These are phyloP conservation scores for Aspergillus ruber DNA, from an alignment of 2,329 filamentous ascomycete genomes.

Conservation along the genomic window DNA sequence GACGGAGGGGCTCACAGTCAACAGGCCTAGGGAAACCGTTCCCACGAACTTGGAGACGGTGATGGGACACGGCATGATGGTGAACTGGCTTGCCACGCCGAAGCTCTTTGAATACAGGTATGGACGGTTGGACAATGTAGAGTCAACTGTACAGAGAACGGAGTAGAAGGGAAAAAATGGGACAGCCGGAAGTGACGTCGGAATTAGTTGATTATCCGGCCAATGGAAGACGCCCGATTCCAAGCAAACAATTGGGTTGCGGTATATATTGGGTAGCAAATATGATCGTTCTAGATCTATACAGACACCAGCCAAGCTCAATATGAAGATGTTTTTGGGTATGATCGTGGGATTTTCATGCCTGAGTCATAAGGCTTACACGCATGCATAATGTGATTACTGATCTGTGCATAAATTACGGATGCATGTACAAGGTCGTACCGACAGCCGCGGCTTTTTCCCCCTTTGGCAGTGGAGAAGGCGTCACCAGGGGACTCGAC, in stretches of 20 bases:
- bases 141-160: not conserved
- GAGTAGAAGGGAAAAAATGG: not conserved
- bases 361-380: too few relatives aligned
- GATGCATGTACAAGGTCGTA: not conserved
- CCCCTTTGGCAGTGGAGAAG: not conserved
- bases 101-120: not conserved
- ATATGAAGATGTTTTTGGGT: not conserved
- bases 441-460: not conserved
- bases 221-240: conserved; percentile 1
- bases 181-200: conserved; percentile 1
- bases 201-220: not conserved
- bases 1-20: conserved; percentile 66
- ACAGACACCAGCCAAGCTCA: not conserved
- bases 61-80: conserved; percentile 61
- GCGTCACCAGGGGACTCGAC: not conserved
- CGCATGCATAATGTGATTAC: not conserved
- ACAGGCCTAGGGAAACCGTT: conserved; percentile 76
- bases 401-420: not conserved
- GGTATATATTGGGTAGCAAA: not conserved
- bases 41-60: conserved; percentile 87
- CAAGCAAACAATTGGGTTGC: not conserved
- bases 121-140: not conserved
- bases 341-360: not conserved
- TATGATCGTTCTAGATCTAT: not conserved
- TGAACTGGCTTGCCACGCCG: not conserved